Conservation (phyloP, 1,139 yeast genomes). For the Debaryomyces sp. region DNA sequence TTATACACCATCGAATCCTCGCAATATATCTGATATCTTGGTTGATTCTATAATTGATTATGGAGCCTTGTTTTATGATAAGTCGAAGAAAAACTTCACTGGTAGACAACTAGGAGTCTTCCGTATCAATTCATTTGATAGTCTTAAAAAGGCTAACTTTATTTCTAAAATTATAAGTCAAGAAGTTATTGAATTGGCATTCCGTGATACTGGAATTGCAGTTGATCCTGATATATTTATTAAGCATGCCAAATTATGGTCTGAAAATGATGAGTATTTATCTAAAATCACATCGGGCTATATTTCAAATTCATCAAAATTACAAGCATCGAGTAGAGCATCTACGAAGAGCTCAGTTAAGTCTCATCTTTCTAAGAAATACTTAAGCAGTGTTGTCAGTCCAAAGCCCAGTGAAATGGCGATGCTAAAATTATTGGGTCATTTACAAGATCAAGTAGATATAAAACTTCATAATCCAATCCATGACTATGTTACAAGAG, state of each 20-base stretch:
- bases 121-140: slow-evolving; percentile 65
- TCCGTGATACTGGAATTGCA: slow-evolving; percentile 50
- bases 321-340: slow-evolving; percentile 35
- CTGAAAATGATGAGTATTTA: slow-evolving; percentile 55
- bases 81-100: slow-evolving; percentile 45
- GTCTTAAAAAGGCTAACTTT: slow-evolving; percentile 63
- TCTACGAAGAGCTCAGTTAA: slow-evolving; percentile 40
- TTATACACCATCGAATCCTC: slow-evolving; percentile 40
- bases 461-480: slow-evolving; percentile 67
- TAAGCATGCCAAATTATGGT: slow-evolving; percentile 64
- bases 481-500: slow-evolving; percentile 65
- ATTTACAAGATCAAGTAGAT: slow-evolving; percentile 48
- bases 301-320: slow-evolving; percentile 33
- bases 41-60: slow-evolving; percentile 56
- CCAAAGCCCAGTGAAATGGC: slow-evolving; percentile 47
- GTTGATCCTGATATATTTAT: slow-evolving; percentile 44
- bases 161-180: slow-evolving; percentile 61
- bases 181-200: slow-evolving; percentile 61
- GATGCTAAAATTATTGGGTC: slow-evolving; percentile 52
- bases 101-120: slow-evolving; percentile 74
- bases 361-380: slow-evolving; percentile 51
- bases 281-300: slow-evolving; percentile 46
- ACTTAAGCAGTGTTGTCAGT: slow-evolving; percentile 45
- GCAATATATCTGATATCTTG: slow-evolving; percentile 39
- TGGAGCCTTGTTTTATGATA: slow-evolving; percentile 68